A percentile compares a stretch with the other conserved stretches of the same genome.
These are phyloP conservation scores for Yarrowia sp. DNA, from an alignment of 805 yeast species.

Conservation along the genomic window DNA sequence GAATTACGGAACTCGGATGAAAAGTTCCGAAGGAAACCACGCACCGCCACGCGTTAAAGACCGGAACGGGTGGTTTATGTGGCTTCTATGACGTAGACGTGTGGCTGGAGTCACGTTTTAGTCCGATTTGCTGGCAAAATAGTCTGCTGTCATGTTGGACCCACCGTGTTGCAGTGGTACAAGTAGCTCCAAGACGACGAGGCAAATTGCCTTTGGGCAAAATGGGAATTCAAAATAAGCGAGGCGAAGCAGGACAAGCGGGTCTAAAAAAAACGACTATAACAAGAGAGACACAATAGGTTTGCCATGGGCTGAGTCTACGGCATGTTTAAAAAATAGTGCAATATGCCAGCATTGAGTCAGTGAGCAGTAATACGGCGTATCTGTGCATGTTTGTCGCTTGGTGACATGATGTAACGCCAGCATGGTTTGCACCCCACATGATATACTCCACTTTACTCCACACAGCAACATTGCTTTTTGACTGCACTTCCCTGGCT, in stretches of 20 bases:
- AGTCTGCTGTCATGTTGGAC: neutral
- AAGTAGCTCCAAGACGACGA: neutral
- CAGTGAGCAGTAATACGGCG: no score
- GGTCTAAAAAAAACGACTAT: neutral
- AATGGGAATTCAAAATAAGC: conserved; percentile 10
- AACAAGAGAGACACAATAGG: no score
- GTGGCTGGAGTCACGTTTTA: conserved; percentile 3
- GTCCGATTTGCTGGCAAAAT: neutral
- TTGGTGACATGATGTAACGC: no score
- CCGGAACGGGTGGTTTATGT: neutral
- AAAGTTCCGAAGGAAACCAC: neutral
- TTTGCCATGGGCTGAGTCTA: neutral
- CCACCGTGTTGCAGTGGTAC: neutral
- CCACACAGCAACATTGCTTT: conserved; percentile 1
- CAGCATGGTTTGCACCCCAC: conserved; percentile 7
- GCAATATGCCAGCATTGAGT: no score
- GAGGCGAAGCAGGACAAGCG: conserved; percentile 4
- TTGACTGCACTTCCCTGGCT: neutral
- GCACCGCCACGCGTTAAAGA: conserved; percentile 6
- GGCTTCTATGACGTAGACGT: neutral
- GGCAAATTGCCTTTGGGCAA: conserved; percentile 9
- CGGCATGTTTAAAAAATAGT: no score
- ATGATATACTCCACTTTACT: neutral
- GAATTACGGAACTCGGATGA: conserved; percentile 13
- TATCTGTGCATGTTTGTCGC: no score